Conservation (phyloP, 768 basidiomycete genomes). For the Mycena metata region DNA sequence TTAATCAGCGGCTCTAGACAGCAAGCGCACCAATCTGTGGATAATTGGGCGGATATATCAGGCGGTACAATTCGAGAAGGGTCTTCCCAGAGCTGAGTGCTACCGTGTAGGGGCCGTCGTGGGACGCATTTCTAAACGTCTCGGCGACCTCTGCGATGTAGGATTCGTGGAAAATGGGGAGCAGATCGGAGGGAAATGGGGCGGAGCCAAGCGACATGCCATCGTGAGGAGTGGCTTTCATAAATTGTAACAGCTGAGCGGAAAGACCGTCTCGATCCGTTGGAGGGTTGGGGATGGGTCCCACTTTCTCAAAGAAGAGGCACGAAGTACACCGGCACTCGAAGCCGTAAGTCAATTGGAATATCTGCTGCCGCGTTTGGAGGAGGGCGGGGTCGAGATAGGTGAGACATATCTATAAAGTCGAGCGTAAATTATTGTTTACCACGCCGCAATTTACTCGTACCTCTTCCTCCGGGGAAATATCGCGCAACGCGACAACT, state of each 20-base stretch:
- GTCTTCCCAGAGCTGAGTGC: conserved; percentile 70
- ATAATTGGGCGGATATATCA: conserved; percentile 82
- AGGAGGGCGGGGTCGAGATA: conserved; percentile 85
- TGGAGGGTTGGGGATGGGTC: conserved; percentile 56
- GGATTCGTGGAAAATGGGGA: conserved; percentile 65
- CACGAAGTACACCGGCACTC: conserved; percentile 74
- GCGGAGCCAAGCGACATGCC: conserved; percentile 43
- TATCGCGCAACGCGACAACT: conserved; percentile 72
- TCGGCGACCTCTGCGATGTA: conserved; percentile 73
- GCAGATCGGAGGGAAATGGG: conserved; percentile 56
- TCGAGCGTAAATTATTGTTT: conserved; percentile 5
- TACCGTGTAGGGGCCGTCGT: conserved; percentile 68
- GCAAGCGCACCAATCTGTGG: conserved; percentile 79
- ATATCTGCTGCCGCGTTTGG: conserved; percentile 69
- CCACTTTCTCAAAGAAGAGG: conserved; percentile 54
- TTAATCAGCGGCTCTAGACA: conserved; percentile 3
- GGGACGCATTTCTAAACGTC: conserved; percentile 76
- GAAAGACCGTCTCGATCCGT: conserved; percentile 48
- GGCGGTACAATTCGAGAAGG: conserved; percentile 73
- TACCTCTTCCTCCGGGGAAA: conserved; percentile 77
- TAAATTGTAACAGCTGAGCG: conserved; percentile 53
- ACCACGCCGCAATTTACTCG: neutral
- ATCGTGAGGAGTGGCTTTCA: conserved; percentile 48
- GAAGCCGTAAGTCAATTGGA: conserved; percentile 77
- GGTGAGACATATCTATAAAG: conserved; percentile 73